phyloP scores from a whole-genome alignment of 805 yeast genomes.

The Candida ascalaphidarum region DNA sequence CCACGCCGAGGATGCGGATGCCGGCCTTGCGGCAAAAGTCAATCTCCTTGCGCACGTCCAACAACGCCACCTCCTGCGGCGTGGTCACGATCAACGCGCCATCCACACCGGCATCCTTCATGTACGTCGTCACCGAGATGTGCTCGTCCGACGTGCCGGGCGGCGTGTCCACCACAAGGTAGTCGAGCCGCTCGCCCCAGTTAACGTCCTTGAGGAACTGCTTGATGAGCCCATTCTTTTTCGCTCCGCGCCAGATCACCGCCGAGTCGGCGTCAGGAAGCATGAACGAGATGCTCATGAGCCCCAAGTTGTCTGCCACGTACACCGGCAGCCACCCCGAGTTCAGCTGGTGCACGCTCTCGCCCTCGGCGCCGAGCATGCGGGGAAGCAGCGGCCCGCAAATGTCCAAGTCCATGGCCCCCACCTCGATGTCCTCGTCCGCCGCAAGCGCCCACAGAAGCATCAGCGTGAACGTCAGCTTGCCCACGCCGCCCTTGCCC shows the following conservation, averaged over 20 bases:
- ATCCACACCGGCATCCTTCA: slow-evolving; percentile 86
- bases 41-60: slow-evolving; percentile 93
- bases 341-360: slow-evolving; percentile 78
- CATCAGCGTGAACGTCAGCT: slow-evolving; percentile 92
- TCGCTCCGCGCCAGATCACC: slow-evolving; percentile 95
- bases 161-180: slow-evolving; percentile 88
- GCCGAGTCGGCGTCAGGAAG: slow-evolving; percentile 90
- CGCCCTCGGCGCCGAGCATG: slow-evolving; percentile 89
- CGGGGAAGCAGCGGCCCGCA: slow-evolving; percentile 96
- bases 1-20: slow-evolving; percentile 78
- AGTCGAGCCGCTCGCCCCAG: slow-evolving; percentile 82
- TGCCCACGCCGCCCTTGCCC: slow-evolving; percentile 96
- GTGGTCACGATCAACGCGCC: slow-evolving; percentile 95
- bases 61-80: slow-evolving; percentile 93
- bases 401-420: slow-evolving; percentile 94
- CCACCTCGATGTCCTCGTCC: slow-evolving; percentile 71
- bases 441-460: slow-evolving; percentile 94
- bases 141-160: slow-evolving; percentile 99
- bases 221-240: slow-evolving; percentile 86
- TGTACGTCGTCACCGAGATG: slow-evolving; percentile 75
- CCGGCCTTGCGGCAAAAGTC: slow-evolving; percentile 91
- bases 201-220: slow-evolving; percentile 91
- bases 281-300: slow-evolving; percentile 94
- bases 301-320: slow-evolving; percentile 87
- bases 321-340: slow-evolving; percentile 97